phyloP scores from a whole-genome alignment of 345 rosid genomes.

The Odontarrhena argentea region DNA sequence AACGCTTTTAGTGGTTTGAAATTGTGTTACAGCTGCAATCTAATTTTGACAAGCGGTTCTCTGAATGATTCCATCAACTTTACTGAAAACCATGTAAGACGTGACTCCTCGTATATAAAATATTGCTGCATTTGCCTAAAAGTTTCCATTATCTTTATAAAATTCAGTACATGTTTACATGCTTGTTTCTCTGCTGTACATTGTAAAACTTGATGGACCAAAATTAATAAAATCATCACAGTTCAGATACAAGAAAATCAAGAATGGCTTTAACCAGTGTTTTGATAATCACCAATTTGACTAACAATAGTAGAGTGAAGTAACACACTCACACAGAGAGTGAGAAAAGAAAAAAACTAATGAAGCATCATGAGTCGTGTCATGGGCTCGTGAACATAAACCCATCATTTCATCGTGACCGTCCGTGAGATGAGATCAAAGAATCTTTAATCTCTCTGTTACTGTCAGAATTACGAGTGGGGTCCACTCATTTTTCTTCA shows the following conservation, averaged over 20 bases:
- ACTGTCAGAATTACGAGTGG: conserved; percentile 27
- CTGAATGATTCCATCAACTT: neutral
- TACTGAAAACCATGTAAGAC: neutral
- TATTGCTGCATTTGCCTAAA: conserved; percentile 17
- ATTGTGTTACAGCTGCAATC: neutral
- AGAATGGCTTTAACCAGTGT: conserved; percentile 20
- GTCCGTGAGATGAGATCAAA: conserved; percentile 37
- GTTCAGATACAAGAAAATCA: conserved; percentile 8
- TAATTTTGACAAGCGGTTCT: neutral
- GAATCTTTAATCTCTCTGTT: conserved; percentile 35
- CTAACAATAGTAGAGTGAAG: conserved; percentile 23
- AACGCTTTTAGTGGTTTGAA: too few species aligned
- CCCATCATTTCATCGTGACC: conserved; percentile 42
- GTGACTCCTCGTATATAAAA: neutral
- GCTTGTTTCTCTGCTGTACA: neutral
- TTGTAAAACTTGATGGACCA: conserved; percentile 8
- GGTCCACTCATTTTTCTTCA: conserved; percentile 15
- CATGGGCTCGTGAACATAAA: conserved; percentile 38
- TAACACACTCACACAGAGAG: neutral
- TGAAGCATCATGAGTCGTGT: conserved; percentile 44
- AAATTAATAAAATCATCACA: conserved; percentile 21
- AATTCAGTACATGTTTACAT: too few species aligned
- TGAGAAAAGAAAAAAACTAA: neutral
- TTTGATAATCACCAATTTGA: conserved; percentile 25
- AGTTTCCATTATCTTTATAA: neutral